A percentile compares a stretch with the other conserved stretches of the same genome.
phyloP scores from a whole-genome alignment of 345 rosid species.

The Populus simonii region DNA sequence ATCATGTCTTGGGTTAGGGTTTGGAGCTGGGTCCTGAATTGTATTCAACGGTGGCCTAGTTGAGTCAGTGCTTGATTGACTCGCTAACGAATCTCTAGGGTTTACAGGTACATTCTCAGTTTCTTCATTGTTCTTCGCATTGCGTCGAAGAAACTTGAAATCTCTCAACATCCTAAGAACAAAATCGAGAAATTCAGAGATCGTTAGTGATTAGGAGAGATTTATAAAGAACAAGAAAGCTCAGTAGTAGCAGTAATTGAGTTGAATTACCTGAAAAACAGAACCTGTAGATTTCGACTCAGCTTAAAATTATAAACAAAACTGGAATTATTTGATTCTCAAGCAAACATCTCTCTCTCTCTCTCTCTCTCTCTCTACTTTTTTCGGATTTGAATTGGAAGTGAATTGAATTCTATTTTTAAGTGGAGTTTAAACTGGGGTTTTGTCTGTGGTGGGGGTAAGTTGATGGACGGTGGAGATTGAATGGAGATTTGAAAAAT shows the following conservation, averaged over 20 bases:
- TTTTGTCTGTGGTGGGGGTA: not conserved
- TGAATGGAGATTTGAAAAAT: constrained; percentile 1
- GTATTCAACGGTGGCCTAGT: constrained; percentile 62
- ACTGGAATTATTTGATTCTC: constrained; percentile 1
- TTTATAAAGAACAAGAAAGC: not conserved
- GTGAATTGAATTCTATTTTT: not conserved
- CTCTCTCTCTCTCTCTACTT: not conserved
- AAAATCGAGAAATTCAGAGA: too few relatives aligned
- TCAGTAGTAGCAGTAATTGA: constrained; percentile 45
- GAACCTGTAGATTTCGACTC: constrained; percentile 13
- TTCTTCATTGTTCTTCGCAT: constrained; percentile 52
- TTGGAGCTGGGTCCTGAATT: constrained; percentile 47
- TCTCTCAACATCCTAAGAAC: constrained; percentile 60
- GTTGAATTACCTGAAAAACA: constrained; percentile 25
- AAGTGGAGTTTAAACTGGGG: not conserved
- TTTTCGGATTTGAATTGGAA: not conserved
- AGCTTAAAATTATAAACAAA: not conserved
- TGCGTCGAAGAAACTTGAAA: constrained; percentile 56
- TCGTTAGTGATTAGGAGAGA: not conserved
- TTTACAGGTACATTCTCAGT: constrained; percentile 71
- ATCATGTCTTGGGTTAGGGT: constrained; percentile 26
- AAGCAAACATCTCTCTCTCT: not conserved
- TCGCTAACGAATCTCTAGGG: constrained; percentile 43
- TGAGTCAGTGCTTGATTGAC: constrained; percentile 45
- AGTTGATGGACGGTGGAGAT: constrained; percentile 14